Percentiles rank a stretch among this genome's conserved stretches.
Conservation (phyloP, 345 rosid genomes). For the Fremontodendron californicum region DNA sequence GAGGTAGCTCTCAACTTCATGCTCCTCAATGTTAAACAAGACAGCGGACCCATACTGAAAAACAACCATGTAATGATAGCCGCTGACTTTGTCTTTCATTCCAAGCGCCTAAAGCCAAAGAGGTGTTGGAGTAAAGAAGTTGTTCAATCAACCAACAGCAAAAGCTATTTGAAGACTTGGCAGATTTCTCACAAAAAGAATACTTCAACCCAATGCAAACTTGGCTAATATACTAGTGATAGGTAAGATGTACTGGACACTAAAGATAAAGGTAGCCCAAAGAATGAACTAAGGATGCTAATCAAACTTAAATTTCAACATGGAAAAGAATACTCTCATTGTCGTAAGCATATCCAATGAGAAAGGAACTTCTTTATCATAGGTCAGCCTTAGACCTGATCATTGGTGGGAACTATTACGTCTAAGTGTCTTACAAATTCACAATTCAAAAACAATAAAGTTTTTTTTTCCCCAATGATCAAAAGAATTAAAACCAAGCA, state of each 20-base stretch:
- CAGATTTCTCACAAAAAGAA: not conserved
- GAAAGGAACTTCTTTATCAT: not conserved
- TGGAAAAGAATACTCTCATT: not conserved
- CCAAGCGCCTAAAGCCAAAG: slow-evolving; percentile 39
- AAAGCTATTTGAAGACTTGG: not conserved
- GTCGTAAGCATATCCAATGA: not conserved
- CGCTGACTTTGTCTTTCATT: too few species aligned
- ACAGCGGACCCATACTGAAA: too few species aligned
- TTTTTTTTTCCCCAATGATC: not conserved
- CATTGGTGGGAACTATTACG: not conserved
- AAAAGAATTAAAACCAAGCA: not conserved
- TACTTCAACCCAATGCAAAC: not conserved
- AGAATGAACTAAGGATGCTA: not conserved
- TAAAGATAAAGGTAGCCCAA: not conserved
- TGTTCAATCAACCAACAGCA: not conserved
- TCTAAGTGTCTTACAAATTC: too few species aligned
- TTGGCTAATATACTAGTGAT: not conserved
- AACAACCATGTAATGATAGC: too few species aligned
- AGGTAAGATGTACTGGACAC: not conserved
- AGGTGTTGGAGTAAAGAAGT: not conserved
- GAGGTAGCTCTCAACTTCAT: slow-evolving; percentile 59
- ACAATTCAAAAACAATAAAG: not conserved
- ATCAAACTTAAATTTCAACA: not conserved
- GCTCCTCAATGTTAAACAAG: too few species aligned
- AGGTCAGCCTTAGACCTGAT: not conserved